phyloP scores from a whole-genome alignment of 805 yeast species.

The Saccharomyces jurei region DNA sequence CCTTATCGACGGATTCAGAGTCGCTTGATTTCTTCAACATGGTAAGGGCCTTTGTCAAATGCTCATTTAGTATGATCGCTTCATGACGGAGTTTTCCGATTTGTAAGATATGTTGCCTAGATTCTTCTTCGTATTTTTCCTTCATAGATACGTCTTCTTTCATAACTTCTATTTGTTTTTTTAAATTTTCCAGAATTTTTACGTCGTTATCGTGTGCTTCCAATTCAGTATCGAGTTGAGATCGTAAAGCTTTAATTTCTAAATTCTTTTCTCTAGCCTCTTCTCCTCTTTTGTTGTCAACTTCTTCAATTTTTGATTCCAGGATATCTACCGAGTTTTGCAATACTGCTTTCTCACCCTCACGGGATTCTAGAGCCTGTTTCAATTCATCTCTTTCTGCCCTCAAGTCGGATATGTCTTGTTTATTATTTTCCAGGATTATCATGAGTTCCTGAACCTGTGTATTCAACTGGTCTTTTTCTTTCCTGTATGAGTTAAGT shows the following conservation, averaged over 20 bases:
- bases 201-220: conserved; percentile 10
- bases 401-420: conserved; percentile 27
- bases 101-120: conserved; percentile 62
- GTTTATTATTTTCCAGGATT: conserved; percentile 29
- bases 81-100: conserved; percentile 92
- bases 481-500: conserved; percentile 10
- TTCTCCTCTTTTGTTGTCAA: conserved; percentile 7
- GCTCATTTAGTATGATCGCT: conserved; percentile 88
- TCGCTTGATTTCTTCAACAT: conserved; percentile 72
- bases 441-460: conserved; percentile 36
- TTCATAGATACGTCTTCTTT: conserved; percentile 17
- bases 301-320: conserved; percentile 6
- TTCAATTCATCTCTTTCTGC: conserved; percentile 33
- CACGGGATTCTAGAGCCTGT: conserved; percentile 17
- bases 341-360: conserved; percentile 14
- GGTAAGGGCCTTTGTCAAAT: conserved; percentile 84
- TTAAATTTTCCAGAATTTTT: conserved; percentile 17
- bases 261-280: conserved; percentile 17
- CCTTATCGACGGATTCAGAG: conserved; percentile 76
- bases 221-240: conserved; percentile 18
- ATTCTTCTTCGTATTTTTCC: conserved; percentile 42
- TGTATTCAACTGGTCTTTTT: conserved; percentile 12
- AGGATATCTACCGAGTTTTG: conserved; percentile 12
- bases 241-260: conserved; percentile 26
- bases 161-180: conserved; percentile 18